Percentiles rank a stretch among this genome's conserved stretches.
phyloP scores from a whole-genome alignment of 352 stramenopile genomes.

The Globisporangium barbulae region DNA sequence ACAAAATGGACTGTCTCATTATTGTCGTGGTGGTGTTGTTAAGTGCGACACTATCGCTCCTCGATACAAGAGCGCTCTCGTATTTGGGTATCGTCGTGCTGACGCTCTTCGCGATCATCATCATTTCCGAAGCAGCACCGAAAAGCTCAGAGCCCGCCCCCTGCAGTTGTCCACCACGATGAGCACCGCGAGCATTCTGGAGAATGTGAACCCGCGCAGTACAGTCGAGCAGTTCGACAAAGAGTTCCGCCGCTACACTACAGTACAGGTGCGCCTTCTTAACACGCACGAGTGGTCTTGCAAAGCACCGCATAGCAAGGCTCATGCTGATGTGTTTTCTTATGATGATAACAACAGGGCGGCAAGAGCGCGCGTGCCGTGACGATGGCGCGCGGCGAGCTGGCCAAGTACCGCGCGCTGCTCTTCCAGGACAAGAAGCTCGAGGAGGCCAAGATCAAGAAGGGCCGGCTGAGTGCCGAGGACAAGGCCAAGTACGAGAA shows the following conservation, averaged over 20 bases:
- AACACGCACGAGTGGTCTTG: neutral
- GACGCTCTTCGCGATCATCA: constrained; percentile 5
- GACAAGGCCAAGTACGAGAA: constrained; percentile 63
- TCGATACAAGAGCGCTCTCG: too few relatives aligned
- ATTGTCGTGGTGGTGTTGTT: too few relatives aligned
- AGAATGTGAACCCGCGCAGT: constrained; percentile 23
- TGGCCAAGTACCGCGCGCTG: constrained; percentile 77
- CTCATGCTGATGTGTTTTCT: neutral
- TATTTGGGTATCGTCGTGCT: neutral
- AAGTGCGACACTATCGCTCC: too few relatives aligned
- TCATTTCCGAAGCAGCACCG: neutral
- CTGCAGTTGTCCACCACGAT: neutral
- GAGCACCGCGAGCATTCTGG: constrained; percentile 10
- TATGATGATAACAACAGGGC: constrained; percentile 23
- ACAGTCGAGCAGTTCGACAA: constrained; percentile 76
- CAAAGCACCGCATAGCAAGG: neutral
- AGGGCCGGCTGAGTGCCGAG: constrained; percentile 53
- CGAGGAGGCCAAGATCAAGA: constrained; percentile 58
- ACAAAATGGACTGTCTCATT: too few relatives aligned
- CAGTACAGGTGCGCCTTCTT: constrained; percentile 56
- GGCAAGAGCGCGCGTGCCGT: constrained; percentile 68
- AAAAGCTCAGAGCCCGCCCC: neutral
- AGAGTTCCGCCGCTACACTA: constrained; percentile 86
- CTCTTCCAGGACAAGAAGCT: constrained; percentile 88
- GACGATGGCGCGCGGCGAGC: constrained; percentile 69